Evolutionary conservation across 352 stramenopile genomes (phyloP).

Genomic region (Halophytophthora batemanensis): DNA sequence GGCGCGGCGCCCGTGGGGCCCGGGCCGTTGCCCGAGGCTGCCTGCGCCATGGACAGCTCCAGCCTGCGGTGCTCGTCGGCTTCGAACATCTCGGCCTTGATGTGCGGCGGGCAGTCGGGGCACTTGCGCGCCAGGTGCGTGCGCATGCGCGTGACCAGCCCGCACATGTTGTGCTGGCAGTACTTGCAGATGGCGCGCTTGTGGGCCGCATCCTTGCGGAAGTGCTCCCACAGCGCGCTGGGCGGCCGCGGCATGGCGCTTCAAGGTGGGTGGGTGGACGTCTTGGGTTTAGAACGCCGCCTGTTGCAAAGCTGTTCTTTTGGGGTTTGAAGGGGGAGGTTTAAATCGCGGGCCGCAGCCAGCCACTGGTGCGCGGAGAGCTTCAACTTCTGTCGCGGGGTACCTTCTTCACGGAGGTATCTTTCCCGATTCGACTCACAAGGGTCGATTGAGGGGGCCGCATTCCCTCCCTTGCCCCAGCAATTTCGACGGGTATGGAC

Average conservation of each 20-base stretch:
- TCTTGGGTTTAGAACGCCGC: not conserved
- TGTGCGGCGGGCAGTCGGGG: conserved; percentile 34
- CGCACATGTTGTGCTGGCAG: conserved; percentile 75
- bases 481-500: too few species aligned
- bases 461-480: too few species aligned
- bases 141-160: conserved; percentile 65
- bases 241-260: conserved; percentile 48
- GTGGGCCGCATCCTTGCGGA: conserved; percentile 47
- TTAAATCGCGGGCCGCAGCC: too few species aligned
- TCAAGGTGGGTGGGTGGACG: not conserved
- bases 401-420: too few species aligned
- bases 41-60: conserved; percentile 22
- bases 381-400: too few species aligned
- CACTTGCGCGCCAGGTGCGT: conserved; percentile 61
- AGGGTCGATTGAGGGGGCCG: too few species aligned
- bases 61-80: conserved; percentile 40
- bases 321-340: too few species aligned
- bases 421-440: too few species aligned
- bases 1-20: too few species aligned
- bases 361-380: too few species aligned
- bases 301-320: too few species aligned
- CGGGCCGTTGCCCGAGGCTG: too few species aligned
- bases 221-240: conserved; percentile 60
- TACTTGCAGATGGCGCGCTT: conserved; percentile 76
- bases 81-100: conserved; percentile 54